Evolutionary conservation across 1,139 yeast species (phyloP).

Genomic region (Geotrichum macrosporum): DNA sequence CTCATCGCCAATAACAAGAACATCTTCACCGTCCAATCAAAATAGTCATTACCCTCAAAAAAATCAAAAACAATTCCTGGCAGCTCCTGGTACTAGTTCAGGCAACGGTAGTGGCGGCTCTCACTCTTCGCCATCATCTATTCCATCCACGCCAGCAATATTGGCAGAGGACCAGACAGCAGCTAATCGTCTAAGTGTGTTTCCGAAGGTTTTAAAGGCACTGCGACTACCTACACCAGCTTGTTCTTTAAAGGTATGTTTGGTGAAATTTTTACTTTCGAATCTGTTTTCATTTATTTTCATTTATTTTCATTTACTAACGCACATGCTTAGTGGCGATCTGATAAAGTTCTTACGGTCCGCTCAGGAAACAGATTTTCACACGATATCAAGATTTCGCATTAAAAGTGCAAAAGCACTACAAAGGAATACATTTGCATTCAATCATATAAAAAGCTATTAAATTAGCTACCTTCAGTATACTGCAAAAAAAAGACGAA

Average conservation of each 20-base stretch:
- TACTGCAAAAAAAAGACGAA: too few relatives aligned
- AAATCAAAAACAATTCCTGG: background rate
- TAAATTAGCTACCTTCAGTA: too few relatives aligned
- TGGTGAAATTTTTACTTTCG: background rate
- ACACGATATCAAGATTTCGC: too few relatives aligned
- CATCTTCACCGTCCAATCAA: background rate
- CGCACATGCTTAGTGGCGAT: background rate
- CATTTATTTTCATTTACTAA: too few relatives aligned
- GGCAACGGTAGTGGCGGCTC: background rate
- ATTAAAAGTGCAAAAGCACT: too few relatives aligned
- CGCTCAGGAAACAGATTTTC: too few relatives aligned
- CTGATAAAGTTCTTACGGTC: background rate
- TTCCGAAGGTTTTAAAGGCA: constrained; percentile 10
- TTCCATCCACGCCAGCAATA: constrained; percentile 2
- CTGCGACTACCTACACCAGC: background rate
- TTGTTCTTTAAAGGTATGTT: background rate
- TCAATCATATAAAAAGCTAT: too few relatives aligned
- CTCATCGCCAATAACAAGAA: background rate
- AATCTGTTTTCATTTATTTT: too few relatives aligned
- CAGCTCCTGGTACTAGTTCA: background rate
- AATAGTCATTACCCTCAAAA: background rate
- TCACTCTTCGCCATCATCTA: background rate
- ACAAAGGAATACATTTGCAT: too few relatives aligned
- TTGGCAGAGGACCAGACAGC: constrained; percentile 15
- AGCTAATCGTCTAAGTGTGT: constrained; percentile 7